Base-by-base conservation (phyloP, 2,329 filamentous ascomycete genomes). In the Orbilia javanica region DNA sequence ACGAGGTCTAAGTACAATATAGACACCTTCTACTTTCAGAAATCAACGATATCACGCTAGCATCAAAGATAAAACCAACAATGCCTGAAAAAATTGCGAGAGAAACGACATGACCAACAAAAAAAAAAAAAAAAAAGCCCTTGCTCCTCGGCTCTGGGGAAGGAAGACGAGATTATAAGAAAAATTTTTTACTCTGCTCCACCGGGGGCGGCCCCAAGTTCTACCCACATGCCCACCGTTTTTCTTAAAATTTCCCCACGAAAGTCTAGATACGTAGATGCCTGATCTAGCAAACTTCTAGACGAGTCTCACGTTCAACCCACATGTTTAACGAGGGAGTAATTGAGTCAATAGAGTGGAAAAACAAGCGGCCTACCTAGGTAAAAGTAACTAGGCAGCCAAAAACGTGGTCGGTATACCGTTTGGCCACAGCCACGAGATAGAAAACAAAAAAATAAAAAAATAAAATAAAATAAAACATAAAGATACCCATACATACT, bases 271-370 rank as follows among this genome's bases (percentile, higher is more conserved):
- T 25, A 13, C 6, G 36, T 65, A 67, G 62, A 66, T 74, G 63
- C 70, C 70, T 74, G 52, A 74, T 67, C 18, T 31, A 53, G 63
- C 60, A 74, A 65, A 68, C 63, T 74, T 74, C 70, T 74, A 74
- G 70, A 74, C 50, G 42, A 5, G 63, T 64, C 60, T 60, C 42
- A 63, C 42, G 25, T 44, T 42, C 31, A 36, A n/a, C 11, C 29
- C 42, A 46, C 50, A 60, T 53, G 60, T 31, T 29, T 15, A 60
- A 57, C 52, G 52, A 20, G 7, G n/a, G 13, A 39, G n/a, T n/a
- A n/a, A n/a, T n/a, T n/a, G n/a, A n/a, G 34, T 2, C 10, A 36
- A 7, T 2, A 36, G 34, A 36, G 34, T n/a, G 34, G 3, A 36
- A 39, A 39, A 39, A 39, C 1, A 39, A 13, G 36, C 36, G 36